These are phyloP conservation scores for Blastomyces silverae DNA, from an alignment of 2,329 filamentous ascomycete genomes.

Conservation along the genomic window DNA sequence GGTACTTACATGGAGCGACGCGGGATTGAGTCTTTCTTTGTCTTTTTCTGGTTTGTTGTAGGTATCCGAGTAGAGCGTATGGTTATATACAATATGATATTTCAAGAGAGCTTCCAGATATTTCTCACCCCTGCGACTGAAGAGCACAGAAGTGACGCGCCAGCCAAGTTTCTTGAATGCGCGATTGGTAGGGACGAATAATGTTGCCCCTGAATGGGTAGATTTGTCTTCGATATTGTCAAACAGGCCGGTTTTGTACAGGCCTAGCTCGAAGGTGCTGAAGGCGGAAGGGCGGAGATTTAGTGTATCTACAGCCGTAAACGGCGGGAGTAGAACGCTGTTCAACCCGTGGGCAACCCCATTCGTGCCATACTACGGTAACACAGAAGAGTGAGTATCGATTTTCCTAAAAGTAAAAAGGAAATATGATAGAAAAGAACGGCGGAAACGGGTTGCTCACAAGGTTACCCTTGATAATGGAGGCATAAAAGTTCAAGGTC, in stretches of 20 bases:
- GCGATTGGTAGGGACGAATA: constrained; percentile 73
- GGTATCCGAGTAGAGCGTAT: constrained; percentile 76
- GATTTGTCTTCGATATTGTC: constrained; percentile 52
- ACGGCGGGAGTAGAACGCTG: constrained; percentile 68
- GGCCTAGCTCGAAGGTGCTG: constrained; percentile 68
- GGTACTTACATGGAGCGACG: constrained; percentile 42
- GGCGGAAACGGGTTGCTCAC: constrained; percentile 38
- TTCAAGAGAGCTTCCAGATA: constrained; percentile 71
- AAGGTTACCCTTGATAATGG: constrained; percentile 62
- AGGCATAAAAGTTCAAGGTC: constrained; percentile 69
- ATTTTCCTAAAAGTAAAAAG: neutral
- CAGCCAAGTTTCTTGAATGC: constrained; percentile 73
- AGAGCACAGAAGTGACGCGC: constrained; percentile 73
- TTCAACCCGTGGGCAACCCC: constrained; percentile 75
- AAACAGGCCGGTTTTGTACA: constrained; percentile 65
- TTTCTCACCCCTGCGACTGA: constrained; percentile 64
- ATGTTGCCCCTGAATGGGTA: constrained; percentile 58
- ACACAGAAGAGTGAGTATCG: neutral
- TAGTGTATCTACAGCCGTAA: constrained; percentile 58
- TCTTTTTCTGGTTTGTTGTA: constrained; percentile 52
- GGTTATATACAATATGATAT: constrained; percentile 68
- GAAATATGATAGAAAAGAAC: neutral
- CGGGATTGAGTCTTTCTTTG: constrained; percentile 21
- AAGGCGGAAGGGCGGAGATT: constrained; percentile 61
- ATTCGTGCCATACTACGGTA: constrained; percentile 59